These are phyloP conservation scores for Eurotiales sp. DNA, from an alignment of 2,329 filamentous ascomycete species.

Conservation along the genomic window DNA sequence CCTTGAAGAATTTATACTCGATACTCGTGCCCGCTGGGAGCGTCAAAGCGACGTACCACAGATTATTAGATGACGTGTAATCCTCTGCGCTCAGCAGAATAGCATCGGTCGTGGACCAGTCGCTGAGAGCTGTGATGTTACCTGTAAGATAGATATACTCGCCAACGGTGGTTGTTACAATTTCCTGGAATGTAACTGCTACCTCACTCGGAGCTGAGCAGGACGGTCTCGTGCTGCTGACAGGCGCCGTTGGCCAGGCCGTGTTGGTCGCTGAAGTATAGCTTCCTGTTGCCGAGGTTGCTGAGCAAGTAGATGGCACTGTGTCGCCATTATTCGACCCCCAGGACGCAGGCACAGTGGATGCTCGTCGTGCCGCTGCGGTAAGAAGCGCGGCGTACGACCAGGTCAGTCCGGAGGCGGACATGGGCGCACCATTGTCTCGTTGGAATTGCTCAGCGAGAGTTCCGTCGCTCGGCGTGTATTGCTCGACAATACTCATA, in stretches of 20 bases:
- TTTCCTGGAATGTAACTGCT: constrained; percentile 60
- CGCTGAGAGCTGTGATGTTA: constrained; percentile 56
- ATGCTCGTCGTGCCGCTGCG: constrained; percentile 19
- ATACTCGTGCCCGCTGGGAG: constrained; percentile 56
- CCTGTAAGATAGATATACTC: constrained; percentile 65
- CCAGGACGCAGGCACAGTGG: constrained; percentile 23
- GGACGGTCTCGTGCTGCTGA: constrained; percentile 8
- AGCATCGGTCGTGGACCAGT: constrained; percentile 56
- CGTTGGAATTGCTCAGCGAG: constrained; percentile 38
- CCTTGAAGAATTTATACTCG: constrained; percentile 67
- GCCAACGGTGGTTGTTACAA: constrained; percentile 56
- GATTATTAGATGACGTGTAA: constrained; percentile 57
- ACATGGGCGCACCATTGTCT: constrained; percentile 30
- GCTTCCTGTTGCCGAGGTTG: constrained; percentile 23
- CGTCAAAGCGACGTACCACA: constrained; percentile 58
- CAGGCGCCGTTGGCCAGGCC: constrained; percentile 19
- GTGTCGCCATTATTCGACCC: constrained; percentile 16
- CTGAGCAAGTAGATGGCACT: constrained; percentile 21
- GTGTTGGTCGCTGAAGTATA: constrained; percentile 25
- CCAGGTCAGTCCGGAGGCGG: constrained; percentile 40
- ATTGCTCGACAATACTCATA: constrained; percentile 38
- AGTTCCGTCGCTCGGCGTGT: constrained; percentile 21
- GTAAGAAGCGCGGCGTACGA: constrained; percentile 39
- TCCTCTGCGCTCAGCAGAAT: constrained; percentile 54
- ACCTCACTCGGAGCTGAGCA: constrained; percentile 40